Conservation (phyloP, 805 yeast genomes). For the Jamesozyma piceae region DNA sequence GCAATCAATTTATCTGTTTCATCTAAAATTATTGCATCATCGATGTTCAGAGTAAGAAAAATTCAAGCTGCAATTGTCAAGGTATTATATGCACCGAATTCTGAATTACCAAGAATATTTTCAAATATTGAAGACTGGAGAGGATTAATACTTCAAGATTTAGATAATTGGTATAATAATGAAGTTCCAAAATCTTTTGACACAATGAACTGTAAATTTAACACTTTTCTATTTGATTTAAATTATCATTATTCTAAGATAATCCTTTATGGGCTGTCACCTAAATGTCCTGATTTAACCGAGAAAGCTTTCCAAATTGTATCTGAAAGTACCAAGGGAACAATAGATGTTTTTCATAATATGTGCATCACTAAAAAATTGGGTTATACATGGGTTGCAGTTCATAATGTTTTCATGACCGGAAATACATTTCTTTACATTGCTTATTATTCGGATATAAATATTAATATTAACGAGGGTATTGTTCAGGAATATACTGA, state of each 20-base stretch:
- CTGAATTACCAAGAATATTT: slow-evolving; percentile 61
- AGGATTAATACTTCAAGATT: slow-evolving; percentile 36
- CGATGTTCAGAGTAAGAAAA: slow-evolving; percentile 60
- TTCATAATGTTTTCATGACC: slow-evolving; percentile 80
- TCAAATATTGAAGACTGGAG: slow-evolving; percentile 54
- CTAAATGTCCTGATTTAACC: slow-evolving; percentile 49
- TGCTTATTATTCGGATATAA: slow-evolving; percentile 56
- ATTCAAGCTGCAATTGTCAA: slow-evolving; percentile 72
- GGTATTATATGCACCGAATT: slow-evolving; percentile 55
- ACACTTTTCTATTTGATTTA: slow-evolving; percentile 55
- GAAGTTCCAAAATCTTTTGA: slow-evolving; percentile 46
- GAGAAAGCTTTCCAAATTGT: slow-evolving; percentile 47
- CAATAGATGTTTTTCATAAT: slow-evolving; percentile 53
- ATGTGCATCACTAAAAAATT: slow-evolving; percentile 48
- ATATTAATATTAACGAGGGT: slow-evolving; percentile 37
- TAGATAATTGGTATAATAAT: slow-evolving; percentile 54
- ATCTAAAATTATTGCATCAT: slow-evolving; percentile 57
- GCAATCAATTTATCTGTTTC: slow-evolving; percentile 39
- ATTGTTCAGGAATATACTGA: slow-evolving; percentile 42
- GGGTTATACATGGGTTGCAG: slow-evolving; percentile 90
- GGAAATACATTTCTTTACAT: slow-evolving; percentile 78
- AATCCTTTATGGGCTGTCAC: slow-evolving; percentile 68
- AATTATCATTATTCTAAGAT: slow-evolving; percentile 71
- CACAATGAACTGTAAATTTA: slow-evolving; percentile 67
- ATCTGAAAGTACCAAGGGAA: slow-evolving; percentile 54